Percentiles rank a stretch among this genome's conserved stretches.
phyloP scores from a whole-genome alignment of 2,329 filamentous ascomycete species.

The Xylaria sp. region DNA sequence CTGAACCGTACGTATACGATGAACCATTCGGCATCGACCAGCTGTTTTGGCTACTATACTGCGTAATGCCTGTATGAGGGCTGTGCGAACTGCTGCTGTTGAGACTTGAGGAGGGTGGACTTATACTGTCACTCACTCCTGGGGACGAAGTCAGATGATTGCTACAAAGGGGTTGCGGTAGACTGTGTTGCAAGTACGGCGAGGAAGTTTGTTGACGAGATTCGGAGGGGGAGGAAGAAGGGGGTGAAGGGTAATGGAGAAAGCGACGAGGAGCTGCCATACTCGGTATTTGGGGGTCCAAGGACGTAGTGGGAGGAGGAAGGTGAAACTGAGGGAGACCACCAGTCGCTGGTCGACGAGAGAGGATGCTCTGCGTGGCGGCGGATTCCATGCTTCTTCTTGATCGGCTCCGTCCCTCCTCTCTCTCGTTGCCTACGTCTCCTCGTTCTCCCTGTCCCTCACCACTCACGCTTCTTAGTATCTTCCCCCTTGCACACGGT shows the following conservation, averaged over 20 bases:
- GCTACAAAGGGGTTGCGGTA: constrained; percentile 14
- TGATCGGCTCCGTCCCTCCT: constrained; percentile 19
- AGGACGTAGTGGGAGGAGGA: constrained; percentile 42
- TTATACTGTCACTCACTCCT: constrained; percentile 65
- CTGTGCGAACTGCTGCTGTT: constrained; percentile 64
- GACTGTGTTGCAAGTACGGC: constrained; percentile 10
- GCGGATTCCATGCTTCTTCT: constrained; percentile 39
- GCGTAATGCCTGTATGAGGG: constrained; percentile 57
- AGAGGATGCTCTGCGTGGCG: constrained; percentile 62
- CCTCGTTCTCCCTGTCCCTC: constrained; percentile 19
- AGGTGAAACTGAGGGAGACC: constrained; percentile 59
- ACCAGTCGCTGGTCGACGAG: constrained; percentile 72
- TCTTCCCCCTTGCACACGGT: constrained; percentile 1
- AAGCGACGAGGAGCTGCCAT: constrained; percentile 35
- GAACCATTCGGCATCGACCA: constrained; percentile 63
- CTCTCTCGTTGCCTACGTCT: constrained; percentile 14
- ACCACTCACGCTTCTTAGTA: constrained; percentile 12
- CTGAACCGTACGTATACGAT: constrained; percentile 61
- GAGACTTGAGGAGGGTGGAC: constrained; percentile 64
- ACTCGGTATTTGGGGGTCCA: constrained; percentile 44
- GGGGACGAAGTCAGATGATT: constrained; percentile 47
- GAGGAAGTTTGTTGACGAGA: constrained; percentile 15
- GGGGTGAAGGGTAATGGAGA: constrained; percentile 18
- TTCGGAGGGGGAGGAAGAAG: constrained; percentile 11
- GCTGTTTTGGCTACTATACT: constrained; percentile 62